Evolutionary conservation across 2,329 filamentous ascomycete species (phyloP), one percentile per base, ranked within the genome.

Genomic region (Xenoacremonium recifei): DNA sequence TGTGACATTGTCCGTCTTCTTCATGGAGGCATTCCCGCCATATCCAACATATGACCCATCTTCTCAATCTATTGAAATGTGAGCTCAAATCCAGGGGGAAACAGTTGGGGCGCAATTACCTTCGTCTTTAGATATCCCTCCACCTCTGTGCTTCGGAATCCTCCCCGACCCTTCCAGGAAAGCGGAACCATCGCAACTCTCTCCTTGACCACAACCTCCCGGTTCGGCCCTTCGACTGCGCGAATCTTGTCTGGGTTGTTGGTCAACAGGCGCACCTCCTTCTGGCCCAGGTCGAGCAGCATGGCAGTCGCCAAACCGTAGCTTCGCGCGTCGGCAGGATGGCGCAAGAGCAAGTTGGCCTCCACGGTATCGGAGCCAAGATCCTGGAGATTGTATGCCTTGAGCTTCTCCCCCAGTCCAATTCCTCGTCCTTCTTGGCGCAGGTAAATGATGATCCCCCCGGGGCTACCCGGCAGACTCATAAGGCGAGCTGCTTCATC

Each of bases 211-310:
- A 86, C 77, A 11, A 99, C 77, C 68, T 99, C 92, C 10, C 90
- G 74, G 51, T 88, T 88, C 0, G 91, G 91, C 0, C 93, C 93
- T 64, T 99, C 93, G 1, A 99, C 87, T 0, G 93, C 93, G 13
- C 89, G 76, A 31, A 99, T 88, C 72, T 99, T 99, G 57, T 99
- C 93, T 0, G 93, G 93, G 58, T 99, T 99, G 64, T 99, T 99
- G 9, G 93, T 99, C 55, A 99, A 70, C 37, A 99, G 70, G 25
- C 88, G 76, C 39, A 97, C 84, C 20, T 91, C 87, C 11, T 70
- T 65, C 54, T 95, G 77, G 0, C 89, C 91, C 21, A 99, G 70
- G 68, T 99, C 93, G 47, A 84, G 75, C 40, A 99, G 73, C 77
- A 99, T 97, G 0, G 92, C 91, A 2, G 93, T 99, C 3, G 93